phyloP scores from a whole-genome alignment of 257 asterid genomes.

The Sherardia arvensis region DNA sequence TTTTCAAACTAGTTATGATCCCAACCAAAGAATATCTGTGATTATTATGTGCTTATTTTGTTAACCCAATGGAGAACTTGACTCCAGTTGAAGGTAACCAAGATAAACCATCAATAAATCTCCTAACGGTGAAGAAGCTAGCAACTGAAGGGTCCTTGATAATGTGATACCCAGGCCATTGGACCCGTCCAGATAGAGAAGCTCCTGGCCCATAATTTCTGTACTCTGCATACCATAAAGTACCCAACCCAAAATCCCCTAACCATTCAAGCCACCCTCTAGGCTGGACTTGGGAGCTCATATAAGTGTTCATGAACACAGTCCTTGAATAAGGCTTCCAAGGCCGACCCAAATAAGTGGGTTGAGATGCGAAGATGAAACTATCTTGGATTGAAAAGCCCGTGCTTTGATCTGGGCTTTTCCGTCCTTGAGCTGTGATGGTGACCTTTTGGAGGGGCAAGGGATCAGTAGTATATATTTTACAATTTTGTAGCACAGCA shows the following conservation, averaged over 20 bases:
- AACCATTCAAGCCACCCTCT: conserved; percentile 96
- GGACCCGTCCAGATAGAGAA: conserved; percentile 43
- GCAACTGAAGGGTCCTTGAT: conserved; percentile 64
- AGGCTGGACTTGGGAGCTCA: conserved; percentile 86
- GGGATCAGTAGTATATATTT: conserved; percentile 60
- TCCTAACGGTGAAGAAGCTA: conserved; percentile 49
- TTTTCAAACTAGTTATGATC: too few species aligned
- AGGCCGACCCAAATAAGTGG: conserved; percentile 81
- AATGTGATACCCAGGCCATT: conserved; percentile 75
- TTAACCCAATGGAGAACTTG: conserved; percentile 56
- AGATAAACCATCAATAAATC: conserved; percentile 68
- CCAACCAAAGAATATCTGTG: too few species aligned
- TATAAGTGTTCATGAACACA: conserved; percentile 58
- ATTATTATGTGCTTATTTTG: conserved; percentile 17
- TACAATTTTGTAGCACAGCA: conserved; percentile 84
- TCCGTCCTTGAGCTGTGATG: conserved; percentile 86
- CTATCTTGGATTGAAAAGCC: conserved; percentile 80
- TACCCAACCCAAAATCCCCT: conserved; percentile 59
- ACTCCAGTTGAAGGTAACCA: conserved; percentile 91
- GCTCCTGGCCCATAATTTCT: conserved; percentile 94
- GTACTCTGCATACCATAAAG: conserved; percentile 89
- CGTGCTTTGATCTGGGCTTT: conserved; percentile 80
- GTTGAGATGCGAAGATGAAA: conserved; percentile 53
- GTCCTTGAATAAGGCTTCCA: conserved; percentile 84
- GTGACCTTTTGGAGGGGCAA: conserved; percentile 82